Conservation (phyloP, 2,329 filamentous ascomycete species). For the Xylaria digitata region DNA sequence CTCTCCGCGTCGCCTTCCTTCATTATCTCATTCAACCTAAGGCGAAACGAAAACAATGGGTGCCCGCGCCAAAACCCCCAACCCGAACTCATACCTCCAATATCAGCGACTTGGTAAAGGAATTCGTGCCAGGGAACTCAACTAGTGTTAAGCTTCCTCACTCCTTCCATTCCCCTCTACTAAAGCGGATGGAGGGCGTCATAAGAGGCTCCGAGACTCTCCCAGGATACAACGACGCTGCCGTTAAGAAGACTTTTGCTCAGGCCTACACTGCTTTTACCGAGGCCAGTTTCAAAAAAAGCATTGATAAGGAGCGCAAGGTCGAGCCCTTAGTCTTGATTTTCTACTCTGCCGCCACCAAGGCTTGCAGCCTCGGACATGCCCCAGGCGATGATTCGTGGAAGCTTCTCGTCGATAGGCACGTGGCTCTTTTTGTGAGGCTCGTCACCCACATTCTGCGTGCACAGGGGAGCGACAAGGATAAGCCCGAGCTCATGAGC, state of each 20-base stretch:
- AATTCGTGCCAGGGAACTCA: constrained; percentile 72
- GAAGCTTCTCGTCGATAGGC: constrained; percentile 92
- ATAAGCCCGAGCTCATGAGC: constrained; percentile 84
- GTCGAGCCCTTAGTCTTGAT: constrained; percentile 94
- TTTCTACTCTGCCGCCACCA: constrained; percentile 94
- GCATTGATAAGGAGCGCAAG: constrained; percentile 92
- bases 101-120: constrained; percentile 87
- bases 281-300: constrained; percentile 86
- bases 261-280: constrained; percentile 95
- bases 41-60: constrained; percentile 88
- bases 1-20: constrained; percentile 89
- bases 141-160: constrained; percentile 67
- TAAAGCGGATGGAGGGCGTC: constrained; percentile 83
- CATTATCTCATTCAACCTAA: constrained; percentile 93
- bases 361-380: constrained; percentile 81
- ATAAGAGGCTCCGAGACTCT: constrained; percentile 84
- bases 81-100: constrained; percentile 74
- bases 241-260: constrained; percentile 92
- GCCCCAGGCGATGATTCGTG: constrained; percentile 83
- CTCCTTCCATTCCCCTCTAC: constrained; percentile 62
- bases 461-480: constrained; percentile 85
- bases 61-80: constrained; percentile 72
- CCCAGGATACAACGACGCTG: constrained; percentile 89
- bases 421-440: constrained; percentile 93
- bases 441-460: constrained; percentile 83